Conservation (phyloP, 2,329 filamentous ascomycete species). For the Xylariaceae sp. region DNA sequence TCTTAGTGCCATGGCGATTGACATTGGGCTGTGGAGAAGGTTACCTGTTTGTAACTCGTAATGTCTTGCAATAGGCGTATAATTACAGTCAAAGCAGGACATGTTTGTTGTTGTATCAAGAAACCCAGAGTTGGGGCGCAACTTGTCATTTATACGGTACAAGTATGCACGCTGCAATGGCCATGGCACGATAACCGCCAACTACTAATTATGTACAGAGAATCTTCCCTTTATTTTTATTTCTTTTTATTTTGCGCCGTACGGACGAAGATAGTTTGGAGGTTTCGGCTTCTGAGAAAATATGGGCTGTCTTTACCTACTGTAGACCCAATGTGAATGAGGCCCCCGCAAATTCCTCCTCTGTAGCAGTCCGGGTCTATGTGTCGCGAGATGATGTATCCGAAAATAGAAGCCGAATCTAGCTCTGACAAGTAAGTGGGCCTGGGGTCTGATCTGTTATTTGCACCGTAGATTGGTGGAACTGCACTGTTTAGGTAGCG, state of each 20-base stretch:
- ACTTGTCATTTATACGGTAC: neutral
- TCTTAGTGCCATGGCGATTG: conserved; percentile 8
- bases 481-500: neutral
- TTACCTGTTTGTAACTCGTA: no score
- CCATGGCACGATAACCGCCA: no score
- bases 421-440: conserved; percentile 14
- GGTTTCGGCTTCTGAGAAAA: no score
- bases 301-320: neutral
- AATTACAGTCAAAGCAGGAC: no score
- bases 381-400: conserved; percentile 14
- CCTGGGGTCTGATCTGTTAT: conserved; percentile 21
- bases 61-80: no score
- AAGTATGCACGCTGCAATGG: neutral
- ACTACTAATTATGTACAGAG: neutral
- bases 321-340: no score
- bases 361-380: no score
- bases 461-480: neutral
- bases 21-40: conserved; percentile 6
- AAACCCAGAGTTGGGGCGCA: no score
- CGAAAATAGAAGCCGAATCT: conserved; percentile 25
- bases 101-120: no score
- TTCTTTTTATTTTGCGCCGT: no score
- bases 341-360: no score
- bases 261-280: no score
- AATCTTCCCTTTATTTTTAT: neutral